Evolutionary conservation across 1,139 yeast genomes (phyloP), one percentile per base, ranked within the genome.

Genomic region (Magnusiomyces fungicola): DNA sequence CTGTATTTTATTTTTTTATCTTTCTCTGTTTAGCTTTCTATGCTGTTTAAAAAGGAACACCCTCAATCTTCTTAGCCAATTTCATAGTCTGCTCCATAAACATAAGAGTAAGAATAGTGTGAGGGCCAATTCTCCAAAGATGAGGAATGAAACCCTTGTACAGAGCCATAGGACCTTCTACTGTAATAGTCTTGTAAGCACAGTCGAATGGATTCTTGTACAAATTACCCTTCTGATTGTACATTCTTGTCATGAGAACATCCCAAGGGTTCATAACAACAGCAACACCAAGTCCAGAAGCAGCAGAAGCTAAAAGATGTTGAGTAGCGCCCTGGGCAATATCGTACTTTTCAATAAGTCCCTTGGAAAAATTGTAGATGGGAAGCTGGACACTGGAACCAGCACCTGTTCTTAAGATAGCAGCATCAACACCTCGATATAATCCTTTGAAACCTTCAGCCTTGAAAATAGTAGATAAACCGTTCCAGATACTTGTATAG

Each of bases 231-330:
- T 83, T 87, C 66, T 92, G 97, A 68, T 92, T 92, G 69, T 90
- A 92, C 67, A 94, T 83, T 70, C 98, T 78, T 1, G 98, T 92
- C 69, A 92, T 73, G 49, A 92, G 78, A 49, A 92, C 97, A 66
- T 92, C 98, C 81, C 96, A 88, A 18, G 97, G 97, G 65, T 89
- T 90, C 97, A 94, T 90, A 37, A 87, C 96, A 33, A 90, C 74
- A 49, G 95, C 92, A 29, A 92, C 97, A 56, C 96, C 97, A 46
- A 89, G 68, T 43, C 98, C 98, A 6, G 96, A 83, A 56, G 77
- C 71, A 1, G 94, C 79, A 34, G 94, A 81, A 1, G 97, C 80
- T 14, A 77, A 58, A 56, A 92, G 74, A 66, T 89, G 96, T 56
- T 85, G 72, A 1, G 75, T 71, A 4, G 94, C 77, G 2, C 95